Evolutionary conservation across 2,329 filamentous ascomycete species (phyloP), one percentile per base, ranked within the genome.

Genomic region (Polytolypa hystricis): DNA sequence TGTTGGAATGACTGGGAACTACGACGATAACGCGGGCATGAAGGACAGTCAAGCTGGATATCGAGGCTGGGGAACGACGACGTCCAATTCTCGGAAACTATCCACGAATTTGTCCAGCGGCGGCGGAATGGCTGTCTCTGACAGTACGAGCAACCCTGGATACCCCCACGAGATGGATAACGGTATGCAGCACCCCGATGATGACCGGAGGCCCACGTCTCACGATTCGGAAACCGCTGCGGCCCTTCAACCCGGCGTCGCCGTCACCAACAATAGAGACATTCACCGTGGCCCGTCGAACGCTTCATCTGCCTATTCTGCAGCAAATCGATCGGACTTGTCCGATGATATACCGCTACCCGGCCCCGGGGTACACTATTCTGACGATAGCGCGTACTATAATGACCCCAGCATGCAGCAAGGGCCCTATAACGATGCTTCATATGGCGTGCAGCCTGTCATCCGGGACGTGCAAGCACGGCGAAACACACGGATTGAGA

Each of bases 401-500:
- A 60, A 57, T 31, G 64, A 67, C 26, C 53, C 56, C 20, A 53
- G 56, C 31, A 48, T 53, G 4, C 59, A 61, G 39, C 55, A 60
- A 40, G 69, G 69, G 5, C 69, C 71, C 0, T 79, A 77, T 46
- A 70, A 67, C 6, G 66, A 70, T 41, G 66, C 66, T 34, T 62
- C 64, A 3, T 74, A 73, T 44, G 64, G 62, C 26, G 55, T 47
- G 16, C 80, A 83, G 52, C 86, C 91, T 1, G 74, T 98, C 35
- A 95, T 98, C 46, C 77, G 87, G 38, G 91, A 98, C 58, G 91
- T 96, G 46, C 81, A 82, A 45, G 91, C 91, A 18, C 72, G 91
- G 48, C 77, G 91, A 47, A 95, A 95, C 64, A 95, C 91, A 9
- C 77, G 87, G 43, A 96, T 98, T 53, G 87, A 96, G 65, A 93